Percentiles rank a stretch among this genome's conserved stretches.
phyloP scores from a whole-genome alignment of 1,284 basidiomycete genomes.

The Ceratorhiza oryzae-sativae region DNA sequence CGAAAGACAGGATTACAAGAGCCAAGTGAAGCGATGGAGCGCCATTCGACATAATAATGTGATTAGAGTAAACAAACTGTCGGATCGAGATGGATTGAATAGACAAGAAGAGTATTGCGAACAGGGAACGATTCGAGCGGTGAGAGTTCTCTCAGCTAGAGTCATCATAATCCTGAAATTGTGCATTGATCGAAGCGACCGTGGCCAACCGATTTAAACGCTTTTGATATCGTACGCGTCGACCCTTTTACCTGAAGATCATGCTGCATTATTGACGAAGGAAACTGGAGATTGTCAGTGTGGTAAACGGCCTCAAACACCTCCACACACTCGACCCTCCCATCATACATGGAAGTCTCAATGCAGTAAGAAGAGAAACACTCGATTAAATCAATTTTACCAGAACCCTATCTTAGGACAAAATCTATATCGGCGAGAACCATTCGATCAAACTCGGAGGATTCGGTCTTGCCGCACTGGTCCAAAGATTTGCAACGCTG shows the following conservation, averaged over 20 bases:
- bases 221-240: no score
- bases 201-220: no score
- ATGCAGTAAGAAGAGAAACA: background rate
- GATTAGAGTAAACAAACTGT: background rate
- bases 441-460: conserved; percentile 1
- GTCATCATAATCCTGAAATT: no score
- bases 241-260: no score
- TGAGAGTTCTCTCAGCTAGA: no score
- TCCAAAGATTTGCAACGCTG: background rate
- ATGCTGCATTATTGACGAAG: no score
- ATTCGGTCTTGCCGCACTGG: background rate
- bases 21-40: background rate
- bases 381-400: no score
- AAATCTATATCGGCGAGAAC: background rate
- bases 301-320: background rate
- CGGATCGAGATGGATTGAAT: background rate
- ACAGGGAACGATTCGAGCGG: background rate
- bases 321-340: conserved; percentile 2
- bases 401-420: background rate
- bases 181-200: no score
- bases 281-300: conserved; percentile 1
- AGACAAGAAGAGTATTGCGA: background rate
- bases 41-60: background rate
- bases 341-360: background rate
- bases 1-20: no score